Conservation (phyloP, 1,284 basidiomycete genomes). For the Puccinia coronata region DNA sequence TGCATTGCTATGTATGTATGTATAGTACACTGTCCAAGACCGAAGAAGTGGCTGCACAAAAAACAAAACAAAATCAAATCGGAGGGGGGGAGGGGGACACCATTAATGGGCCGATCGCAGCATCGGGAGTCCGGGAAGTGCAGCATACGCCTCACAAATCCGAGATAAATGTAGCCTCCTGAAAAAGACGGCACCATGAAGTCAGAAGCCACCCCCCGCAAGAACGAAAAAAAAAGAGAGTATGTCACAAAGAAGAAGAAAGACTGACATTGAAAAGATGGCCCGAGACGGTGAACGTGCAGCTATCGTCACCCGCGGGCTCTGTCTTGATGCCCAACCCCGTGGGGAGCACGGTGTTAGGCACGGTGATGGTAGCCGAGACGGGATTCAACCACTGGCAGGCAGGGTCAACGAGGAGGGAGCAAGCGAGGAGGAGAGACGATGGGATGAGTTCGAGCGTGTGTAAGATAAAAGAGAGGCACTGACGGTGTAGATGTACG, state of each 20-base stretch:
- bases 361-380: slow-evolving; percentile 16
- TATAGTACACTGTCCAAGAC: too few relatives aligned
- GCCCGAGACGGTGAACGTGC: slow-evolving; percentile 17
- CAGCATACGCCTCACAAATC: too few relatives aligned
- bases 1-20: too few relatives aligned
- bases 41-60: too few relatives aligned
- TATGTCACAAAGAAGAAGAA: too few relatives aligned
- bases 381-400: slow-evolving; percentile 29
- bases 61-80: too few relatives aligned
- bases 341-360: background rate
- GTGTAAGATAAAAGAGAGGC: background rate
- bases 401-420: too few relatives aligned
- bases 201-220: background rate
- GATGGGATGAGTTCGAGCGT: background rate
- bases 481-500: slow-evolving; percentile 71
- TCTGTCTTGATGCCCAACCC: background rate
- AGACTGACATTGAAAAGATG: slow-evolving; percentile 43
- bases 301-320: background rate
- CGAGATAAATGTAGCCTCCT: slow-evolving; percentile 45
- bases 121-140: too few relatives aligned
- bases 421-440: background rate
- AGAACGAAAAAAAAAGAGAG: background rate
- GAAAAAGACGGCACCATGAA: too few relatives aligned
- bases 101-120: too few relatives aligned
- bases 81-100: too few relatives aligned